These are phyloP conservation scores for Delitschia confertaspora DNA, from an alignment of 495 filamentous ascomycete species.

Conservation along the genomic window DNA sequence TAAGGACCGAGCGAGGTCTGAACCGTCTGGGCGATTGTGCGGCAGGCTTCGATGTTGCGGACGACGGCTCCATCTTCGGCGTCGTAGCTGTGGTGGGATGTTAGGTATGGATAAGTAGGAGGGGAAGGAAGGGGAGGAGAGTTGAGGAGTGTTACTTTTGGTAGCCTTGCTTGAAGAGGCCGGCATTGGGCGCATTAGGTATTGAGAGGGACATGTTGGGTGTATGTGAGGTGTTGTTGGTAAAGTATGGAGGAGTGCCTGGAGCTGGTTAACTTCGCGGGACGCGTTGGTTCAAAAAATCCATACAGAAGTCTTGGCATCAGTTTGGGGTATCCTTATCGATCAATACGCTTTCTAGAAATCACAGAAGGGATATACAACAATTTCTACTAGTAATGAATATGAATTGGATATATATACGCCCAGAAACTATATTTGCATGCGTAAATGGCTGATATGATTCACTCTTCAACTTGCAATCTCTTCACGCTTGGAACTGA, in stretches of 20 bases:
- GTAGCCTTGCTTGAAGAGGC: slow-evolving; percentile 94
- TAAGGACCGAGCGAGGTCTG: slow-evolving; percentile 95
- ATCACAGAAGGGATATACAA: too few relatives aligned
- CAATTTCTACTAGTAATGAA: too few relatives aligned
- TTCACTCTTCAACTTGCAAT: too few relatives aligned
- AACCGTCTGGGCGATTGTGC: slow-evolving; percentile 89
- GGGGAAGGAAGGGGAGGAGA: background rate
- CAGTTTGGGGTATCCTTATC: too few relatives aligned
- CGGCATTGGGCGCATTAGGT: slow-evolving; percentile 81
- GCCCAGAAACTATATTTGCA: too few relatives aligned
- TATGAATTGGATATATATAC: too few relatives aligned
- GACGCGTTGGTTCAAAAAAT: slow-evolving; percentile 9
- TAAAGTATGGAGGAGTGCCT: slow-evolving; percentile 12
- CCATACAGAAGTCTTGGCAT: slow-evolving; percentile 1
- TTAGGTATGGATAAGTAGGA: slow-evolving; percentile 21
- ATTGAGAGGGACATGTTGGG: slow-evolving; percentile 85
- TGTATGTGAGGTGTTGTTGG: slow-evolving; percentile 9
- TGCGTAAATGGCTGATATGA: too few relatives aligned
- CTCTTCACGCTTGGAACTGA: too few relatives aligned
- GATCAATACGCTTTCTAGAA: too few relatives aligned
- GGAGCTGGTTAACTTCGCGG: slow-evolving; percentile 1
- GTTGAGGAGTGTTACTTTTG: slow-evolving; percentile 59
- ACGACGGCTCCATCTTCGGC: slow-evolving; percentile 98
- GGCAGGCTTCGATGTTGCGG: slow-evolving; percentile 97
- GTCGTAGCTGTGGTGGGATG: slow-evolving; percentile 62